Percentiles rank a stretch among this genome's conserved stretches.
These are phyloP conservation scores for Phaeosphaeria sp. DNA, from an alignment of 2,329 filamentous ascomycete species.

Conservation along the genomic window DNA sequence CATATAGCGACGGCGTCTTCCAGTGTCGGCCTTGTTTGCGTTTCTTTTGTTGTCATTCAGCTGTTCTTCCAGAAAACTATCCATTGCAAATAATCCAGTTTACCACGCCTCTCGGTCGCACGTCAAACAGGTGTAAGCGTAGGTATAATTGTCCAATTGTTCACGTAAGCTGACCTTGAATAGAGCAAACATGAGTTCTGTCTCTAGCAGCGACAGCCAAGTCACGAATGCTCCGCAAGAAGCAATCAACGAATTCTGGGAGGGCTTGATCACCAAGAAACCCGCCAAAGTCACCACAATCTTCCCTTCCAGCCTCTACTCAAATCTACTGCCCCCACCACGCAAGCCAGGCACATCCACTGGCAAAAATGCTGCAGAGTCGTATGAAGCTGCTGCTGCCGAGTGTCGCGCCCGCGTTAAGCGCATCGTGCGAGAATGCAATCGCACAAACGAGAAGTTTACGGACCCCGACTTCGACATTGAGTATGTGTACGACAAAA, in stretches of 20 bases:
- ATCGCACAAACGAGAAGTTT: conserved; percentile 82
- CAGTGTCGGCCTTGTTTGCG: not conserved
- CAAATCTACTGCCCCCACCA: conserved; percentile 50
- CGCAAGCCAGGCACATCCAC: conserved; percentile 56
- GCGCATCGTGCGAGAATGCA: conserved; percentile 67
- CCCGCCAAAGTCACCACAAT: conserved; percentile 75
- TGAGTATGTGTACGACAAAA: conserved; percentile 67
- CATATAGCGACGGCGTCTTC: conserved; percentile 6
- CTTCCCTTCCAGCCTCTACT: conserved; percentile 70
- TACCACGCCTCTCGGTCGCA: not conserved
- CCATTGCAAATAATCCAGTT: not conserved
- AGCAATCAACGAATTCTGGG: conserved; percentile 74
- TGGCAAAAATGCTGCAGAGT: conserved; percentile 68
- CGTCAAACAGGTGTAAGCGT: not conserved
- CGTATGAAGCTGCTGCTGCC: conserved; percentile 73
- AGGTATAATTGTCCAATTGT: not conserved
- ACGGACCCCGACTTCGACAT: conserved; percentile 83
- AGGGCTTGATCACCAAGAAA: conserved; percentile 69
- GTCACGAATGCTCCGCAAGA: conserved; percentile 60
- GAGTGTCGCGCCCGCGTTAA: conserved; percentile 69
- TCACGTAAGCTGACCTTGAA: not conserved
- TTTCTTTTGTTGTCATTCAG: not conserved
- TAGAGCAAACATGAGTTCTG: conserved; percentile 24
- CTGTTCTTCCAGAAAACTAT: not conserved
- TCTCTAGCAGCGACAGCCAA: conserved; percentile 21